Conservation (phyloP, 2,329 filamentous ascomycete species). For the Penicillium sp. region DNA sequence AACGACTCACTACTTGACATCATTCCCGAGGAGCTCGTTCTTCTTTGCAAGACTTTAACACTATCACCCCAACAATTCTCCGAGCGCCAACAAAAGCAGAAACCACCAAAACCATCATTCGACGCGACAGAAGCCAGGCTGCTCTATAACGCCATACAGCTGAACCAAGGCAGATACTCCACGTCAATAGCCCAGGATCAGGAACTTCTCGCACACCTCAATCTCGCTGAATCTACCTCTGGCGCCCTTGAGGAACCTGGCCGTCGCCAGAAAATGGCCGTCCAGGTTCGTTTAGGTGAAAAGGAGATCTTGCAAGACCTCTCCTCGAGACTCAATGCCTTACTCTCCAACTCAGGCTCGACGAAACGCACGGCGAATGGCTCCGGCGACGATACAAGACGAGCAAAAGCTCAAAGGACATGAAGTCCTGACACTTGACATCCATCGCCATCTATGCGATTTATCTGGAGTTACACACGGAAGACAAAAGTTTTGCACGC, state of each 20-base stretch:
- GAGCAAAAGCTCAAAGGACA: conserved; percentile 32
- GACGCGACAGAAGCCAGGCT: conserved; percentile 35
- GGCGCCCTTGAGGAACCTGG: conserved; percentile 39
- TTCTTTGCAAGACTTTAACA: conserved; percentile 43
- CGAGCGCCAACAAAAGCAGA: conserved; percentile 40
- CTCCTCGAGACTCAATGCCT: conserved; percentile 43
- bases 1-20: conserved; percentile 38
- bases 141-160: conserved; percentile 39
- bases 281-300: conserved; percentile 72
- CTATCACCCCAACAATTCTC: conserved; percentile 39
- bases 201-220: conserved; percentile 43
- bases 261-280: conserved; percentile 61
- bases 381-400: conserved; percentile 32
- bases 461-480: neutral
- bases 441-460: neutral
- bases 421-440: neutral
- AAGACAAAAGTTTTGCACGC: conserved; percentile 26
- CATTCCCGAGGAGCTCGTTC: conserved; percentile 45
- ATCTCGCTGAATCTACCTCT: conserved; percentile 34
- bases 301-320: conserved; percentile 68
- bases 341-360: conserved; percentile 24
- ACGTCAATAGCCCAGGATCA: conserved; percentile 60
- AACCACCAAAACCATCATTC: conserved; percentile 42
- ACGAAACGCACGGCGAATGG: conserved; percentile 38
- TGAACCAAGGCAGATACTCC: conserved; percentile 53